A percentile compares a stretch with the other conserved stretches of the same genome.
Conservation (phyloP, 2,329 filamentous ascomycete species). For the Emmonsiellopsis sp. region DNA sequence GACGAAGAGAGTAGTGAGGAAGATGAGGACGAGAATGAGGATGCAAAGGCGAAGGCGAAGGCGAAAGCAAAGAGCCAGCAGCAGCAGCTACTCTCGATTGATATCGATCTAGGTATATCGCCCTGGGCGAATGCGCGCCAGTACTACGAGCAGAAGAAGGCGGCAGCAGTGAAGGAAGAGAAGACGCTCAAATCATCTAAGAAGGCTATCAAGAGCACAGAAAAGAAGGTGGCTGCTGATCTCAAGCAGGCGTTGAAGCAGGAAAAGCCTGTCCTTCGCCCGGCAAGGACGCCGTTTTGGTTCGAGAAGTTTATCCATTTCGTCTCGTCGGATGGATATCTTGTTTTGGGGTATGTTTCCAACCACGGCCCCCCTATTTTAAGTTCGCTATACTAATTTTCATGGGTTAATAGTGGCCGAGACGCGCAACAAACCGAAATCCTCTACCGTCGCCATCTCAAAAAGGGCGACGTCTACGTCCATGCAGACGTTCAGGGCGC, state of each 20-base stretch:
- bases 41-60: slow-evolving; percentile 13
- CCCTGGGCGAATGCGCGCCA: slow-evolving; percentile 84
- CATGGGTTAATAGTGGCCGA: slow-evolving; percentile 45
- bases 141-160: slow-evolving; percentile 84
- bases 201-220: slow-evolving; percentile 77
- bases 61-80: slow-evolving; percentile 12
- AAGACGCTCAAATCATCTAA: slow-evolving; percentile 75
- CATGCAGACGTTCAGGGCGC: slow-evolving; percentile 84
- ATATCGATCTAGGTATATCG: slow-evolving; percentile 72
- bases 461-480: slow-evolving; percentile 83
- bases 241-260: slow-evolving; percentile 82
- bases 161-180: slow-evolving; percentile 74
- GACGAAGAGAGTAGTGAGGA: slow-evolving; percentile 41
- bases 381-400: slow-evolving; percentile 2
- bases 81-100: slow-evolving; percentile 53
- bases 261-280: slow-evolving; percentile 78
- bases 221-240: slow-evolving; percentile 77
- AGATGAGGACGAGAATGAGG: slow-evolving; percentile 23
- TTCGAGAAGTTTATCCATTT: slow-evolving; percentile 98
- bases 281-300: slow-evolving; percentile 77
- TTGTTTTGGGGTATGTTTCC: slow-evolving; percentile 58
- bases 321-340: slow-evolving; percentile 87
- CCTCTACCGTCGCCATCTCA: slow-evolving; percentile 76
- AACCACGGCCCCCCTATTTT: neutral
- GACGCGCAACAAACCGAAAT: slow-evolving; percentile 86